These are phyloP conservation scores for Geosiphon pyriformis DNA, from an alignment of 192 early-diverging fungal species.

Conservation along the genomic window DNA sequence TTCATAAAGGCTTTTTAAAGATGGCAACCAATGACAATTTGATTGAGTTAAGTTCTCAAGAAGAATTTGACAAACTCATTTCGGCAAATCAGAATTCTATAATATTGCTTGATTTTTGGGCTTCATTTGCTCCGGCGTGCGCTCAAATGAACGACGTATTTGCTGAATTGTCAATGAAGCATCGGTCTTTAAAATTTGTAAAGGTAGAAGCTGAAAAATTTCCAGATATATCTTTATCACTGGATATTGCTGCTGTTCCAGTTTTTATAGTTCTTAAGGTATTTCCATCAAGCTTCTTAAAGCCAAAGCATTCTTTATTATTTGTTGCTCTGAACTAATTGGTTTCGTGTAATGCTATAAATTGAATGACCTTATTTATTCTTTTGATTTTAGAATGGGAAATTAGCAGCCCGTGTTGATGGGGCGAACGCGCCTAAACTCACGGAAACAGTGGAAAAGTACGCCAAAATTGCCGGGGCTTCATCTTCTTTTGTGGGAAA, in stretches of 20 bases:
- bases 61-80: constrained; percentile 12
- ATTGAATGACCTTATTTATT: too few relatives aligned
- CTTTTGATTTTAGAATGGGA: neutral
- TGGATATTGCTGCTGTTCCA: constrained; percentile 89
- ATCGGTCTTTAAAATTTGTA: constrained; percentile 67
- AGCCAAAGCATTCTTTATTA: constrained; percentile 7
- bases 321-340: neutral
- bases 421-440: constrained; percentile 84
- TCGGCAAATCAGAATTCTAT: constrained; percentile 22
- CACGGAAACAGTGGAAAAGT: constrained; percentile 63
- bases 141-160: constrained; percentile 92
- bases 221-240: constrained; percentile 79
- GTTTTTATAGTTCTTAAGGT: constrained; percentile 82
- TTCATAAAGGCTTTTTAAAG: too few relatives aligned
- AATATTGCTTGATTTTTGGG: constrained; percentile 83
- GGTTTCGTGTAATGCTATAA: too few relatives aligned
- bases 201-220: constrained; percentile 91
- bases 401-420: constrained; percentile 61
- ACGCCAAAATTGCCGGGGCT: constrained; percentile 40
- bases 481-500: constrained; percentile 26
- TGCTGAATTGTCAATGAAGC: constrained; percentile 74
- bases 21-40: constrained; percentile 2
- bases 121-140: constrained; percentile 85
- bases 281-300: too few relatives aligned
- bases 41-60: constrained; percentile 7